A percentile compares a stretch with the other conserved stretches of the same genome.
Evolutionary conservation across 2,329 filamentous ascomycete species (phyloP).

Genomic region (Fusarium sp.): DNA sequence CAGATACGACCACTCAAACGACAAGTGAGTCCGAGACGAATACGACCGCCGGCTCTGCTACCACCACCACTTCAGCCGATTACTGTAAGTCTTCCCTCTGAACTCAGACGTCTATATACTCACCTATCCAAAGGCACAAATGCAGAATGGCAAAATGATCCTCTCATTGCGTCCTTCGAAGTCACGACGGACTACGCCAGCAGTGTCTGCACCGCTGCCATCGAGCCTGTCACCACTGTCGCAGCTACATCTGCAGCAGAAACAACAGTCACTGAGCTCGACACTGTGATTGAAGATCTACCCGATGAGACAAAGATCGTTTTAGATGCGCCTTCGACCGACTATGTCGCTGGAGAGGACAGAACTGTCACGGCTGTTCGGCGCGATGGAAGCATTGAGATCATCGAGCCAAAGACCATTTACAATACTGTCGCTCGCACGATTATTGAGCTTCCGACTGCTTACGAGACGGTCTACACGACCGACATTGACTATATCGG

Average conservation of each 20-base stretch:
- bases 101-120: not conserved
- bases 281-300: not conserved
- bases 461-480: constrained; percentile 7
- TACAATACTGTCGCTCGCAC: constrained; percentile 4
- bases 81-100: constrained; percentile 1
- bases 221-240: constrained; percentile 18
- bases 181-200: not conserved
- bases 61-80: not conserved
- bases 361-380: constrained; percentile 9
- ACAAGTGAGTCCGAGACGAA: not conserved
- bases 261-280: not conserved
- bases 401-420: constrained; percentile 7
- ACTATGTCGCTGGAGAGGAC: constrained; percentile 4
- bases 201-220: constrained; percentile 12
- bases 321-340: not conserved
- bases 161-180: constrained; percentile 9
- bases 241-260: not conserved
- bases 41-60: not conserved
- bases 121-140: not conserved
- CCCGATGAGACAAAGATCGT: constrained; percentile 6
- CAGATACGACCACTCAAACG: not conserved
- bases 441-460: not conserved
- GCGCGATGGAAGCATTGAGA: not conserved
- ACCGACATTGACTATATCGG: constrained; percentile 14
- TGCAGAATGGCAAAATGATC: constrained; percentile 18